A percentile compares a stretch with the other conserved stretches of the same genome.
These are phyloP conservation scores for Pestalotiopsis sp. DNA, from an alignment of 2,329 filamentous ascomycete species.

Conservation along the genomic window DNA sequence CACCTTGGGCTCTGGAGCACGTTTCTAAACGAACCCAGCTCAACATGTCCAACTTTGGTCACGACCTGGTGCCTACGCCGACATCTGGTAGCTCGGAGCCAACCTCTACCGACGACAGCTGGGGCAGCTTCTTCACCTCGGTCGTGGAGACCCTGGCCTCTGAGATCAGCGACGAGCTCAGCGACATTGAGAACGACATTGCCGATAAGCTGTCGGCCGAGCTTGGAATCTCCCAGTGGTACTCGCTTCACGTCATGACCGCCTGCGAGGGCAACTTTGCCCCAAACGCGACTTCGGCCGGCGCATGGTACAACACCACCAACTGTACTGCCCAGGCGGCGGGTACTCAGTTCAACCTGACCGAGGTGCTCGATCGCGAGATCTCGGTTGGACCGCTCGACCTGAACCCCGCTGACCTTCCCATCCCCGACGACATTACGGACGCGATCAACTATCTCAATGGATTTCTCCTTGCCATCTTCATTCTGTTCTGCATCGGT, in stretches of 20 bases:
- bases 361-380: constrained; percentile 47
- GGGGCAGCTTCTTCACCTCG: constrained; percentile 23
- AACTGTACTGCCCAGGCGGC: constrained; percentile 45
- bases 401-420: constrained; percentile 47
- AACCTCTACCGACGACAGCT: constrained; percentile 24
- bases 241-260: constrained; percentile 52
- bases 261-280: constrained; percentile 49
- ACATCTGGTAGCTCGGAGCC: constrained; percentile 26
- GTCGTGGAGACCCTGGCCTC: constrained; percentile 31
- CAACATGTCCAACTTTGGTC: constrained; percentile 44
- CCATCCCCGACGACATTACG: constrained; percentile 47
- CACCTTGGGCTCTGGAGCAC: neutral
- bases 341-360: constrained; percentile 47
- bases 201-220: constrained; percentile 43
- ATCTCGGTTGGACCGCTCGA: constrained; percentile 47
- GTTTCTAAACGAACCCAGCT: constrained; percentile 30
- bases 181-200: constrained; percentile 41
- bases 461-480: constrained; percentile 47
- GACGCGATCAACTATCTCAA: constrained; percentile 54
- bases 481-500: constrained; percentile 51
- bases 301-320: constrained; percentile 43
- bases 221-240: constrained; percentile 54
- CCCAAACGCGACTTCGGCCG: constrained; percentile 42
- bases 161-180: constrained; percentile 39
- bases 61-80: constrained; percentile 36